Conservation (phyloP, 2,329 filamentous ascomycete species). For the Tolypocladium nubicola region DNA sequence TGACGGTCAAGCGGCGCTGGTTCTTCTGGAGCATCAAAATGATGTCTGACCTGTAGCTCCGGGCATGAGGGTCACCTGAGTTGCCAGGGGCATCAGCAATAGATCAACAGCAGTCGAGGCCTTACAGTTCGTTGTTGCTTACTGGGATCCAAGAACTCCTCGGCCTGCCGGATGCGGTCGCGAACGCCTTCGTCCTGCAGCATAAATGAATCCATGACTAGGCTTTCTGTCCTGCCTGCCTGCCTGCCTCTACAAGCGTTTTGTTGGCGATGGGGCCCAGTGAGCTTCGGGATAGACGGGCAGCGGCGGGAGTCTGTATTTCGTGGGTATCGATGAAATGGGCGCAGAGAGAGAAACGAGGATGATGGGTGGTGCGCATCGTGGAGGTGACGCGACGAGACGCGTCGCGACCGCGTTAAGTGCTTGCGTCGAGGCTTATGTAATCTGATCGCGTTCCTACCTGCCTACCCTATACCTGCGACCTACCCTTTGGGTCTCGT, state of each 20-base stretch:
- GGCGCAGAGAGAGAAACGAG: not conserved
- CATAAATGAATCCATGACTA: conserved; percentile 59
- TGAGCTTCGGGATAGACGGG: not conserved
- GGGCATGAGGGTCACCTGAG: conserved; percentile 40
- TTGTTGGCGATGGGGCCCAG: not conserved
- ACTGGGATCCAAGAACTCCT: conserved; percentile 93
- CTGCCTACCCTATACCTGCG: not conserved
- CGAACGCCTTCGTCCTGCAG: conserved; percentile 76
- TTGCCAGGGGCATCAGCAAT: not conserved
- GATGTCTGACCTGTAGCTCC: conserved; percentile 84
- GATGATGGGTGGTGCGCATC: conserved; percentile 1
- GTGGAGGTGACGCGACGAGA: conserved; percentile 1
- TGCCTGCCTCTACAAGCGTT: not conserved
- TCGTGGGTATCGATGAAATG: not conserved
- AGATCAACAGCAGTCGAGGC: not conserved
- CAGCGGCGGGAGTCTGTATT: not conserved
- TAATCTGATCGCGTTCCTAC: not conserved
- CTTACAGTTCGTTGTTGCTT: conserved; percentile 20
- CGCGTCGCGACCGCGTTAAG: conserved; percentile 3
- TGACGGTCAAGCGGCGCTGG: conserved; percentile 56
- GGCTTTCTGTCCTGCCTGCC: not conserved
- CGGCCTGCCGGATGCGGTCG: conserved; percentile 76
- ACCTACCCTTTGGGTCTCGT: too few species aligned
- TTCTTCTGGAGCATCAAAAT: conserved; percentile 64
- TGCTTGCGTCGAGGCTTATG: not conserved